Conservation (phyloP, 371 early-diverging fungal genomes). For the Entomophthora muscae region DNA sequence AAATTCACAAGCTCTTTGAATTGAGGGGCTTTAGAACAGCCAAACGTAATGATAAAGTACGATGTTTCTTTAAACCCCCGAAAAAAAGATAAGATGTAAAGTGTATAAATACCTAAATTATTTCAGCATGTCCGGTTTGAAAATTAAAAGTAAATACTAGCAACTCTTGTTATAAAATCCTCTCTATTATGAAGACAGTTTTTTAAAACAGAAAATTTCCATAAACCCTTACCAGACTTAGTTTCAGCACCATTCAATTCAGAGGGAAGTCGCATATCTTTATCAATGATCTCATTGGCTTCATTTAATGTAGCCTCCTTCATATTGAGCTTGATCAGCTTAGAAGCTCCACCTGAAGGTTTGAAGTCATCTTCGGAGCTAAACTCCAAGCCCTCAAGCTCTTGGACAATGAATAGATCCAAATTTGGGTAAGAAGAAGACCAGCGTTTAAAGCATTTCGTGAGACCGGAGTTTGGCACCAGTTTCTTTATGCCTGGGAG, state of each 20-base stretch:
- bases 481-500: background rate
- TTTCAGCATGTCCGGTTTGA: too few species aligned
- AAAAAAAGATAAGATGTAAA: too few species aligned
- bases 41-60: too few species aligned
- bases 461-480: background rate
- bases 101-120: too few species aligned
- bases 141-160: too few species aligned
- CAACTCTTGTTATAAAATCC: too few species aligned
- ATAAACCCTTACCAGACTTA: background rate
- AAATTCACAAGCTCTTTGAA: too few species aligned
- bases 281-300: background rate
- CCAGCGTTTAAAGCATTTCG: background rate
- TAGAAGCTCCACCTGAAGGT: background rate
- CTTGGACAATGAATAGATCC: background rate
- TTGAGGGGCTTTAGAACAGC: too few species aligned
- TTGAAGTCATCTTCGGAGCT: background rate
- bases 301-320: background rate
- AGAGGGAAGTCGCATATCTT: background rate
- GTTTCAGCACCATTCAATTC: background rate
- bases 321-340: background rate
- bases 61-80: too few species aligned
- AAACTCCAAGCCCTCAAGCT: background rate
- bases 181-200: too few species aligned
- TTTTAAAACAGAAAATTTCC: too few species aligned
- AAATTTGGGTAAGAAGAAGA: background rate